phyloP scores from a whole-genome alignment of 2,329 filamentous ascomycete genomes.

The Ambrosiella beaveri region DNA sequence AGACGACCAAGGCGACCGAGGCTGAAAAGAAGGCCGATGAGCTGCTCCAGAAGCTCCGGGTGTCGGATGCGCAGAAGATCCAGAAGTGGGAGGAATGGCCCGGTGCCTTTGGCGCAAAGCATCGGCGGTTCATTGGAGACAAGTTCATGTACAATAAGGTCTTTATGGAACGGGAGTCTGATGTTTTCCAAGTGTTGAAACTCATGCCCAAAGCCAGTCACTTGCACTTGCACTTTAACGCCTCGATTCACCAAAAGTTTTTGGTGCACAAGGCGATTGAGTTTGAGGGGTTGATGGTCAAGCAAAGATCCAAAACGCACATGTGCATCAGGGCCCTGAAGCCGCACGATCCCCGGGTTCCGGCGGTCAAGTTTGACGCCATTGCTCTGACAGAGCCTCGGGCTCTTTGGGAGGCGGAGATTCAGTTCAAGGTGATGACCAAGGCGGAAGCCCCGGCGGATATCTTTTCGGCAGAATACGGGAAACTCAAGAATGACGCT shows the following conservation, averaged over 20 bases:
- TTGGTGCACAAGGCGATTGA: constrained; percentile 37
- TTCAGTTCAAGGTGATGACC: neutral
- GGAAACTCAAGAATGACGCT: too few relatives aligned
- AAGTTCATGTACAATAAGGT: constrained; percentile 40
- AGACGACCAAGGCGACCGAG: too few relatives aligned
- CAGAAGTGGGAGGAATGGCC: too few relatives aligned
- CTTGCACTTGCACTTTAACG: constrained; percentile 62
- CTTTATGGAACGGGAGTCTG: constrained; percentile 34
- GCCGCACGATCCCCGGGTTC: too few relatives aligned
- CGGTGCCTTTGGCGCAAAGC: constrained; percentile 13
- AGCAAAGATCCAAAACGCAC: constrained; percentile 14
- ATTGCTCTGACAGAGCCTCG: neutral
- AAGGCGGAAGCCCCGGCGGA: too few relatives aligned
- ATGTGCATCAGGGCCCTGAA: constrained; percentile 45
- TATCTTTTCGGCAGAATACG: too few relatives aligned
- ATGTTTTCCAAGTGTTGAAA: constrained; percentile 37
- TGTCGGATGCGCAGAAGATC: too few relatives aligned
- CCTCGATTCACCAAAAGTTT: constrained; percentile 45
- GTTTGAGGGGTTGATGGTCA: constrained; percentile 24
- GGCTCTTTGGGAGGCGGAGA: neutral
- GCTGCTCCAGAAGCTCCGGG: too few relatives aligned
- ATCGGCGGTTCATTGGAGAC: constrained; percentile 20
- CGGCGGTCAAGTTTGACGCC: neutral
- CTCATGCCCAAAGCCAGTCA: constrained; percentile 55
- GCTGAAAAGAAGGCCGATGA: too few relatives aligned